Evolutionary conservation across 805 yeast species (phyloP).

Genomic region (Priceomyces haplophilus): DNA sequence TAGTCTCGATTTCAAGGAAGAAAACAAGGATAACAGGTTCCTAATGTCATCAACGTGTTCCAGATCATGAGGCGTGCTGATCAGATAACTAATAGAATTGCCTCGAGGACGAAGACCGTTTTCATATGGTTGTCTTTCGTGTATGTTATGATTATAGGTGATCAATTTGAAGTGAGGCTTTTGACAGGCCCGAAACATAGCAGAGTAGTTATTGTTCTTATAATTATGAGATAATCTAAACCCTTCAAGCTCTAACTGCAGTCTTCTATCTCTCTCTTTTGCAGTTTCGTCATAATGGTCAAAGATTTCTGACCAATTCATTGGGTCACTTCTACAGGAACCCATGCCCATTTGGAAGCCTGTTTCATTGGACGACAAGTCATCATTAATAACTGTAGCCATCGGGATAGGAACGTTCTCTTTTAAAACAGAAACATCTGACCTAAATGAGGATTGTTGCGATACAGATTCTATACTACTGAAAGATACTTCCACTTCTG

Average conservation of each 20-base stretch:
- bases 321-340: no score
- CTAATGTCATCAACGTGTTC: not conserved
- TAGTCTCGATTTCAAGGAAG: not conserved
- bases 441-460: no score
- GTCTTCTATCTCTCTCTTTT: not conserved
- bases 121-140: not conserved
- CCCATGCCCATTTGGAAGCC: no score
- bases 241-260: not conserved
- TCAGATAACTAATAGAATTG: not conserved
- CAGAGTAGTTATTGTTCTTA: not conserved
- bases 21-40: not conserved
- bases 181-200: not conserved
- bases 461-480: not conserved
- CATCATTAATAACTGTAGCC: no score
- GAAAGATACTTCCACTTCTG: not conserved
- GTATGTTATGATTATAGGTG: not conserved
- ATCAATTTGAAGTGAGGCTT: conserved; percentile 1
- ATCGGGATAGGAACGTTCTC: no score
- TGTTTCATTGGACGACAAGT: no score
- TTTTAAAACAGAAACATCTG: no score
- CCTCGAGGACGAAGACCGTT: not conserved
- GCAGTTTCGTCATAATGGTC: no score
- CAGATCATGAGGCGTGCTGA: not conserved
- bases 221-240: not conserved
- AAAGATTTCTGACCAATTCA: no score